Conservation (phyloP, 805 yeast species). For the Isabelozyma rhagii region DNA sequence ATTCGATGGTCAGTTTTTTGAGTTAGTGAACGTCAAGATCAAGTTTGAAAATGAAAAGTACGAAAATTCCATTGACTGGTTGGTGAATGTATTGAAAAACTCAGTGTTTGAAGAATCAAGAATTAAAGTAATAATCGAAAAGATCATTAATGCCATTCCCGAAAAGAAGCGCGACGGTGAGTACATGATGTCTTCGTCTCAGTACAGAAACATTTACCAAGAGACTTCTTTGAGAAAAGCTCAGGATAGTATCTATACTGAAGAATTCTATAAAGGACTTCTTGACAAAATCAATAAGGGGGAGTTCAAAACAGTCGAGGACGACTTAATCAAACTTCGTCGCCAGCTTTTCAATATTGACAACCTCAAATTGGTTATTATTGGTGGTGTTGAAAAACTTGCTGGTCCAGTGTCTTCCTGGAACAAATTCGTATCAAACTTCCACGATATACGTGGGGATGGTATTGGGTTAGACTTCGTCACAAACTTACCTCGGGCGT, state of each 20-base stretch:
- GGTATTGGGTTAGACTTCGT: slow-evolving; percentile 12
- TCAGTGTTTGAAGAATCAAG: slow-evolving; percentile 72
- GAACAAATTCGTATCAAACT: slow-evolving; percentile 33
- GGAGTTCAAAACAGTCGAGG: slow-evolving; percentile 42
- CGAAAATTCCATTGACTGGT: slow-evolving; percentile 71
- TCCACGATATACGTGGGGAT: slow-evolving; percentile 11
- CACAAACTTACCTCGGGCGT: slow-evolving; percentile 49
- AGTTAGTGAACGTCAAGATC: slow-evolving; percentile 59
- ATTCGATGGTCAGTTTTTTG: slow-evolving; percentile 59
- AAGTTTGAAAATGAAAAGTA: slow-evolving; percentile 64
- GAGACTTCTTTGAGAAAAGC: slow-evolving; percentile 64
- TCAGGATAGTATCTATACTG: slow-evolving; percentile 63
- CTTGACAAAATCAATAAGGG: slow-evolving; percentile 54
- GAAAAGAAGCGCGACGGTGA: slow-evolving; percentile 64
- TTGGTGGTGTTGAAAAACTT: slow-evolving; percentile 62
- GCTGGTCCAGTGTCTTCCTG: slow-evolving; percentile 58
- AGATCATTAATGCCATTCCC: slow-evolving; percentile 55
- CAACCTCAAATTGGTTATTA: slow-evolving; percentile 64
- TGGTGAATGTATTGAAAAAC: slow-evolving; percentile 58
- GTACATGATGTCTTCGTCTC: slow-evolving; percentile 62
- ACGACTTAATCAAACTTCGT: slow-evolving; percentile 52
- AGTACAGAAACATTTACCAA: slow-evolving; percentile 49
- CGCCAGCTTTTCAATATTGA: slow-evolving; percentile 49
- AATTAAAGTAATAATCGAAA: slow-evolving; percentile 62
- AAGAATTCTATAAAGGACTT: slow-evolving; percentile 45